Conservation (phyloP, 2,329 filamentous ascomycete genomes). For the Botrytis tulipae region DNA sequence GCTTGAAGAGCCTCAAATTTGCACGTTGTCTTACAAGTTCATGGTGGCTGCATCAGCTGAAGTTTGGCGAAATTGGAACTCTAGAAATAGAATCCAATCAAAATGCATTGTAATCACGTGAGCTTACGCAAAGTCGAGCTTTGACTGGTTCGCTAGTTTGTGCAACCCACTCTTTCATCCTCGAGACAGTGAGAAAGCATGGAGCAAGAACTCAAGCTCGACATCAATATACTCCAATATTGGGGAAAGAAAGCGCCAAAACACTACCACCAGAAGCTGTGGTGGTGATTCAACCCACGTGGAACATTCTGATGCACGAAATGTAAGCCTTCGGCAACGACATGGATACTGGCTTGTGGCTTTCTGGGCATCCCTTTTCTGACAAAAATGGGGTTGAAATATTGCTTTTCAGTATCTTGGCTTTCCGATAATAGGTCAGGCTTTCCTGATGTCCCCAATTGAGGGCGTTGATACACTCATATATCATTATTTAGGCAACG, state of each 20-base stretch:
- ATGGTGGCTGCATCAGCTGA: conserved; percentile 21
- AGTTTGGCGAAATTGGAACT: conserved; percentile 6
- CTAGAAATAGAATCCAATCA: conserved; percentile 14
- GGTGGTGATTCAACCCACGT: conserved; percentile 5
- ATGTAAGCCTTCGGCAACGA: not conserved
- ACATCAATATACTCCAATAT: not conserved
- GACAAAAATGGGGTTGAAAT: not conserved
- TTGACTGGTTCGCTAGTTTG: not conserved
- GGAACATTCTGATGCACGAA: conserved; percentile 3
- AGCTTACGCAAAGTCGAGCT: fast-evolving
- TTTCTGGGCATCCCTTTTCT: conserved; percentile 5
- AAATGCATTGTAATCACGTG: not conserved
- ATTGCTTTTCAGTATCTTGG: conserved; percentile 12
- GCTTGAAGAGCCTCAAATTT: conserved; percentile 1
- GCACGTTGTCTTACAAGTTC: not conserved
- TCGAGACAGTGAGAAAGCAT: not conserved
- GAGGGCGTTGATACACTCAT: not conserved
- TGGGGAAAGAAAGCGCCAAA: not conserved
- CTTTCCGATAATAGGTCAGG: not conserved
- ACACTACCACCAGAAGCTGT: not conserved
- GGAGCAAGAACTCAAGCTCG: not conserved
- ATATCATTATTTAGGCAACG: conserved; percentile 16
- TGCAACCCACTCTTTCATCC: not conserved
- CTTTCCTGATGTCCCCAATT: not conserved
- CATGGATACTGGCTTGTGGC: conserved; percentile 4